Evolutionary conservation across 2,329 filamentous ascomycete species (phyloP).

Genomic region (Pseudocercospora pini-densiflorae): DNA sequence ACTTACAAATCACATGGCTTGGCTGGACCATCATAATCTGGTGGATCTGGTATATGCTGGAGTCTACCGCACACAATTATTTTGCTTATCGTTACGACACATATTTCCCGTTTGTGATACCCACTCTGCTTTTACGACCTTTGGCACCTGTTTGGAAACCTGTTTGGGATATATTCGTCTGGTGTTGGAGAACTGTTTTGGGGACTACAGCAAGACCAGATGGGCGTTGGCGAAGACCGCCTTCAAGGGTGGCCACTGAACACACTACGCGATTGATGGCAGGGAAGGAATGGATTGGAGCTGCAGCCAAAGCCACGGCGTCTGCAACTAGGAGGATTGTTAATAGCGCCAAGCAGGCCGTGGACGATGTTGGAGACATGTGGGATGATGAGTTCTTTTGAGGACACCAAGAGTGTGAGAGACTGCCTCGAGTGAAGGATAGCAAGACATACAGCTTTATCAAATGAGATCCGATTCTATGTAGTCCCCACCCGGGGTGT

Average conservation of each 20-base stretch:
- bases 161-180: conserved; percentile 25
- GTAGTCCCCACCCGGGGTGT: background rate
- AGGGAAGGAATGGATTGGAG: conserved; percentile 17
- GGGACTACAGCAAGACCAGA: background rate
- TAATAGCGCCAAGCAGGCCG: conserved; percentile 29
- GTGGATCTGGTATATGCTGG: conserved; percentile 53
- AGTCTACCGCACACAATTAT: conserved; percentile 44
- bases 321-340: conserved; percentile 26
- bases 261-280: background rate
- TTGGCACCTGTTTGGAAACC: conserved; percentile 44
- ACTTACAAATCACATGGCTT: conserved; percentile 45
- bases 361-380: conserved; percentile 36
- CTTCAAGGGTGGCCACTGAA: background rate
- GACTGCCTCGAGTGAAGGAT: background rate
- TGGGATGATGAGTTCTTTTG: conserved; percentile 35
- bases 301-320: conserved; percentile 19
- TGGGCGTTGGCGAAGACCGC: background rate
- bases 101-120: conserved; percentile 59
- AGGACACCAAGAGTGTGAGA: background rate
- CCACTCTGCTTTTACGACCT: conserved; percentile 56
- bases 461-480: background rate
- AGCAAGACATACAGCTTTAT: background rate
- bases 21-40: conserved; percentile 47
- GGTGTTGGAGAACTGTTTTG: conserved; percentile 8
- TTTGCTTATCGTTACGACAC: conserved; percentile 56